Evolutionary conservation across 2,329 filamentous ascomycete genomes (phyloP), one percentile per base, ranked within the genome.

Genomic region (Alternaria brassicicola): DNA sequence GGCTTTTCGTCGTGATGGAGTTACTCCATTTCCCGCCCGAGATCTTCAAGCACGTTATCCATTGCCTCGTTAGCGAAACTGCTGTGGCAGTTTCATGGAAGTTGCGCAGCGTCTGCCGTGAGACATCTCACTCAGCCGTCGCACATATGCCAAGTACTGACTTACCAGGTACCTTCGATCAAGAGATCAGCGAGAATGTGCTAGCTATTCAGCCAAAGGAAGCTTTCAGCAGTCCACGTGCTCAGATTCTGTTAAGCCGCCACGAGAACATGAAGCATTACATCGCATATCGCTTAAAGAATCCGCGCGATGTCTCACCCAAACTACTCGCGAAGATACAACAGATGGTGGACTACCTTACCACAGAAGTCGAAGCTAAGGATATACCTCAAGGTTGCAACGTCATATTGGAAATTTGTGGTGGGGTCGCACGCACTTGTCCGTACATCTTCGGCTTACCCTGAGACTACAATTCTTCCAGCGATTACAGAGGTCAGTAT

Each of bases 1-100:
- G 28, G 21, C 35, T 13, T 17, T 6, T 31, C 17, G 19, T 30
- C 8, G 17, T 26, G 17, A 59, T 59, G 55, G 21, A 57, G 10
- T 42, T 57, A 8, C 38, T 52, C 36, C 48, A 52, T 15, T 39
- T 57, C 1, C 47, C 54, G 3, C 47, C 38, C 5, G 54, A 57
- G 21, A 52, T 38, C n/a, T 57, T 57, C 15, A 28, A 28, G 30
- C n/a, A 12, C 17, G 9, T 57, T 6, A 31, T 57, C 2, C 2
- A 54, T 26, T 31, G 26, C 17, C 38, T 46, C 0, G 42, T 46
- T 6, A 46, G 26, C 28, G 42, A 30, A n/a, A 2, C 4, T 15
- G 42, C 26, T 2, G 17, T 45, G 3, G n/a, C 21, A 28, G 2
- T 6, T 5, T 28, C 42, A 1, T 46, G 42, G 42, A 31, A 46